Base-by-base conservation (phyloP, 108 stramenopile genomes). In the Aurantiochytrium sp. region DNA sequence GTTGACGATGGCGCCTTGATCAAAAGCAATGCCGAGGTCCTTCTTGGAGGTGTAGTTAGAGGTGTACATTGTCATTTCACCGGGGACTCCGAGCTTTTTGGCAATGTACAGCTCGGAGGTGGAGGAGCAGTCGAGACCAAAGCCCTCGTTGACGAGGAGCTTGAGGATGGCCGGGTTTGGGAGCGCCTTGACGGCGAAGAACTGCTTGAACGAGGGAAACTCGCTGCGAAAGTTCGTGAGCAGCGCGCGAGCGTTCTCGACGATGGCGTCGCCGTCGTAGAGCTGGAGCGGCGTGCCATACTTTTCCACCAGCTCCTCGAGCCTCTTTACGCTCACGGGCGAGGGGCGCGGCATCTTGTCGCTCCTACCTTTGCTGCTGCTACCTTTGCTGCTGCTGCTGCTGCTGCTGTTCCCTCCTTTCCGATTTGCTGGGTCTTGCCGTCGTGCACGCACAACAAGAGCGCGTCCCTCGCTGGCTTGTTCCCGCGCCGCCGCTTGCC, bases 81-180 rank as follows among this genome's bases (percentile, higher is more conserved):
- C 55, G 10, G 73, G 88, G 4, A 90, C 83, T 6, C 76, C 76
- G 42, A 76, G 83, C 83, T 87, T 76, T n/a, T 42, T 6, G 28
- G 89, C 89, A 21, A 90, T 42, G 58, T 44, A 53, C 25, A 90
- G 89, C 57, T 90, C 89, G 49, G 88, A 1, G 5, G 83, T 60
- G 28, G 60, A 69, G 21, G 76, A 87, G 83, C 89, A 90, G 72
- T 90, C 89, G 47, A 90, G 55, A 0, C 89, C 89, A 60, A 53
- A 87, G n/a, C 83, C 83, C 57, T 44, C 59, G 4, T 51, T 25
- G 16, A 60, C 3, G 18, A 90, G 83, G 5, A 90, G 76, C 76
- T 19, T 21, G 42, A 87, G 87, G 88, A 90, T 90, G 29, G 73
- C 83, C n/a, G 89, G 89, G 89, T 90, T 90, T 8, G 89, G 89